A percentile compares a stretch with the other conserved stretches of the same genome.
phyloP scores from a whole-genome alignment of 169 alveolate species.

The Eimeria maxima region DNA sequence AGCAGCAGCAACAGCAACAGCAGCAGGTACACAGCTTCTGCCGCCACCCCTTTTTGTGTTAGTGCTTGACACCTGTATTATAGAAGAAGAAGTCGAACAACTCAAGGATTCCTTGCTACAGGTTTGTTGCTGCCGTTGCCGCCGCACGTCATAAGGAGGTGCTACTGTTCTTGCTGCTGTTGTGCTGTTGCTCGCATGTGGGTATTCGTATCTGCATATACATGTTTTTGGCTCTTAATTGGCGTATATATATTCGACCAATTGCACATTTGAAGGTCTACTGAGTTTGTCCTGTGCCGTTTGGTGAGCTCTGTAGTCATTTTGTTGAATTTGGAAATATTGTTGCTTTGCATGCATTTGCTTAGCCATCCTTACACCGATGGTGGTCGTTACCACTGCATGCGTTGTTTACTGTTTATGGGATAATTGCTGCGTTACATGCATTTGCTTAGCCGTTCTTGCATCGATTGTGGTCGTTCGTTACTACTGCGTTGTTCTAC shows the following conservation, averaged over 20 bases:
- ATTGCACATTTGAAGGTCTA: not conserved
- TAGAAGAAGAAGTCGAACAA: constrained; percentile 97
- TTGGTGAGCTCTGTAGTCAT: not conserved
- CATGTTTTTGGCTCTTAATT: no score
- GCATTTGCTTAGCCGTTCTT: not conserved
- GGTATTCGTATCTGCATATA: not conserved
- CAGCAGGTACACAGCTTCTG: constrained; percentile 61
- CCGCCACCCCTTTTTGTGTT: constrained; percentile 97
- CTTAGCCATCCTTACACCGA: not conserved
- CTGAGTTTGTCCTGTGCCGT: not conserved
- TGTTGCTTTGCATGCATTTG: not conserved
- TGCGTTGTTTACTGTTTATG: not conserved
- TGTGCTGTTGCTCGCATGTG: not conserved
- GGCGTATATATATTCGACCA: no score
- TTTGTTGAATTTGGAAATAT: not conserved
- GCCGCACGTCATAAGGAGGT: not conserved
- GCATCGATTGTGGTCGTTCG: no score
- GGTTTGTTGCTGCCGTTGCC: constrained; percentile 81
- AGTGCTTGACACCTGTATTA: constrained; percentile 97
- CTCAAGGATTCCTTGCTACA: constrained; percentile 98
- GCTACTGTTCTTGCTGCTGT: not conserved
- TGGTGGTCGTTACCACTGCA: not conserved
- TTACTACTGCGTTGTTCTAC: not conserved
- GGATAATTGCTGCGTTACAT: not conserved
- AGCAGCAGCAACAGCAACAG: constrained; percentile 66